Percentiles rank a stretch among this genome's conserved stretches.
Conservation (phyloP, 108 stramenopile genomes). For the Skeletonema tropicum region DNA sequence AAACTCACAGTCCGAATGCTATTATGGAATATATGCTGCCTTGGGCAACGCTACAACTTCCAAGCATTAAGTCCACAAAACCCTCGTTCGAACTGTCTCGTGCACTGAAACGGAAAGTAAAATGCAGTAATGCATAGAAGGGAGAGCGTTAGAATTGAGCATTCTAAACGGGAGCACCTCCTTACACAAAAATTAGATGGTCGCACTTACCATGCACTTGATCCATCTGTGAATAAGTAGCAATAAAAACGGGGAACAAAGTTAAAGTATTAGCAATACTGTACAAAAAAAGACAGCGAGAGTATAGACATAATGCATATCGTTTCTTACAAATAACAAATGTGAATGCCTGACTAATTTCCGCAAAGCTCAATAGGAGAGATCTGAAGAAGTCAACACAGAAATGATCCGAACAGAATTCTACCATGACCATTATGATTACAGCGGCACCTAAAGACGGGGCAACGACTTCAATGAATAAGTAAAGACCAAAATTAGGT, state of each 20-base stretch:
- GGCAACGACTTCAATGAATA: neutral
- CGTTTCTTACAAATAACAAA: neutral
- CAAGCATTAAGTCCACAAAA: neutral
- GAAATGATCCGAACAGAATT: neutral
- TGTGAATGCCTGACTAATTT: neutral
- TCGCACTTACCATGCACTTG: neutral
- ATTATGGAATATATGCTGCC: neutral
- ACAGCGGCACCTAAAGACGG: neutral
- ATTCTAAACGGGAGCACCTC: neutral
- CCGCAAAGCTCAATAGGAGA: neutral
- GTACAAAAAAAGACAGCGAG: neutral
- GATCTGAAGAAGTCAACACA: neutral
- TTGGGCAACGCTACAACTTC: neutral
- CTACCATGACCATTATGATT: neutral
- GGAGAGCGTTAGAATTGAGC: neutral
- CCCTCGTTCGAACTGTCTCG: neutral
- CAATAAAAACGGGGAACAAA: neutral
- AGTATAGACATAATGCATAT: neutral
- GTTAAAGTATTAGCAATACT: neutral
- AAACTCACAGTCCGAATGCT: neutral
- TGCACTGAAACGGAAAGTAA: neutral
- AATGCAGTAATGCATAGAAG: neutral
- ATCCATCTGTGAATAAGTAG: neutral
- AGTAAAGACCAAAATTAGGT: neutral
- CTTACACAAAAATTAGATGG: neutral